These are phyloP conservation scores for Penicillium frequentans DNA, from an alignment of 2,329 filamentous ascomycete genomes.

Conservation along the genomic window DNA sequence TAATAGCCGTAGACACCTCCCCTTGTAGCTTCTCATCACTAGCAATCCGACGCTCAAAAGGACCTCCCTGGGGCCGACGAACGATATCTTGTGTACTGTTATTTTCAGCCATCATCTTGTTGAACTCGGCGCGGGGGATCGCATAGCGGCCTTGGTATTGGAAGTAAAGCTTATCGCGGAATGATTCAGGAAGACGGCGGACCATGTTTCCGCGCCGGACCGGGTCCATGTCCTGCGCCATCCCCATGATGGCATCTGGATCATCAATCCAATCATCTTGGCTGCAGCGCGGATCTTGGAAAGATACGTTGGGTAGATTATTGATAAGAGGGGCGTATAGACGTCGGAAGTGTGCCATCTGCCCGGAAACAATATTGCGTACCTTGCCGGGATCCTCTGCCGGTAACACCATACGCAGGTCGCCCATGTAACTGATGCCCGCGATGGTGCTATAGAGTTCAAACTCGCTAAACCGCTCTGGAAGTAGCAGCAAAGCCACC, in stretches of 20 bases:
- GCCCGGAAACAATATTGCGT: slow-evolving; percentile 87
- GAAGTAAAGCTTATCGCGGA: slow-evolving; percentile 89
- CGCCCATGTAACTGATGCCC: slow-evolving; percentile 88
- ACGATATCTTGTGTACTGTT: slow-evolving; percentile 67
- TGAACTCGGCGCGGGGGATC: slow-evolving; percentile 81
- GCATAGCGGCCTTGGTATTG: slow-evolving; percentile 88
- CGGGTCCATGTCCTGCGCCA: slow-evolving; percentile 91
- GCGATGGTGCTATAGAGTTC: slow-evolving; percentile 90
- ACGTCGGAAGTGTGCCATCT: slow-evolving; percentile 86
- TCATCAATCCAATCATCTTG: slow-evolving; percentile 64
- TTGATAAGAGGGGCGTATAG: slow-evolving; percentile 88
- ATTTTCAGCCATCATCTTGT: slow-evolving; percentile 76
- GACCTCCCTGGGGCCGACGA: slow-evolving; percentile 72
- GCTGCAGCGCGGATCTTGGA: slow-evolving; percentile 64
- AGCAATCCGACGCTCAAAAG: slow-evolving; percentile 84
- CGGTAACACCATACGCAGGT: slow-evolving; percentile 90
- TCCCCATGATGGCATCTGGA: slow-evolving; percentile 61
- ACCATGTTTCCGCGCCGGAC: slow-evolving; percentile 94
- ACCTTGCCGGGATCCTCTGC: slow-evolving; percentile 93
- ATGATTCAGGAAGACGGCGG: slow-evolving; percentile 78
- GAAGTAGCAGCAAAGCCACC: slow-evolving; percentile 83
- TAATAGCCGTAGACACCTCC: slow-evolving; percentile 74
- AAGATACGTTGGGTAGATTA: slow-evolving; percentile 83
- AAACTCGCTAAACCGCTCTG: slow-evolving; percentile 78
- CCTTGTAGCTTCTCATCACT: slow-evolving; percentile 67